phyloP scores from a whole-genome alignment of 768 basidiomycete genomes.

The Tephrocybe sp. region DNA sequence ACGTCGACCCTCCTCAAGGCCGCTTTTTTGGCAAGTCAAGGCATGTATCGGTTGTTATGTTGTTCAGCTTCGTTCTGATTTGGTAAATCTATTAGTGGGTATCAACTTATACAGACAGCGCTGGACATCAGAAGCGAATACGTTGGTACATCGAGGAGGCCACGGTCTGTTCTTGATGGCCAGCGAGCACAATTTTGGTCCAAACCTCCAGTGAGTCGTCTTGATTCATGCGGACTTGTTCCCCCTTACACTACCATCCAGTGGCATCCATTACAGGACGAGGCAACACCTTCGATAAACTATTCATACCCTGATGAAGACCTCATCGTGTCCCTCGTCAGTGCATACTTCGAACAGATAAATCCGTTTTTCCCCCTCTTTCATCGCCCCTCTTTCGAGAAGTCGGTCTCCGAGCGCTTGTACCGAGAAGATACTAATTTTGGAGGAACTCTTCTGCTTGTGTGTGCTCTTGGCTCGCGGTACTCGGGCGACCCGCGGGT shows the following conservation, averaged over 20 bases:
- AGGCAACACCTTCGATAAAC: conserved; percentile 20
- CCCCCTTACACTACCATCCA: conserved; percentile 8
- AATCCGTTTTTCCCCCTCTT: conserved; percentile 66
- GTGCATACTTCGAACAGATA: conserved; percentile 61
- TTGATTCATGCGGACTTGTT: too few species aligned
- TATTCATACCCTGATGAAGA: conserved; percentile 54
- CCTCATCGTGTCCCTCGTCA: conserved; percentile 53
- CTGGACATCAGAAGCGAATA: conserved; percentile 57
- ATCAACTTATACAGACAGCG: conserved; percentile 52
- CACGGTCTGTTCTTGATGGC: conserved; percentile 23
- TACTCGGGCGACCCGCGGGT: conserved; percentile 64
- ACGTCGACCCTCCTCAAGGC: conserved; percentile 35
- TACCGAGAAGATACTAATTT: conserved; percentile 54
- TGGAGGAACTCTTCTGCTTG: conserved; percentile 50
- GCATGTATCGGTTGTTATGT: conserved; percentile 16
- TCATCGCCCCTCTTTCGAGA: conserved; percentile 70
- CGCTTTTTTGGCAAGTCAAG: conserved; percentile 53
- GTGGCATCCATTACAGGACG: conserved; percentile 32
- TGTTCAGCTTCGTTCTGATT: not conserved
- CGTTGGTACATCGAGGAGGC: conserved; percentile 33
- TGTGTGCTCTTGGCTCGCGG: conserved; percentile 69
- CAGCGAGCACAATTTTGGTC: conserved; percentile 53
- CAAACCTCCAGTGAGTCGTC: conserved; percentile 10
- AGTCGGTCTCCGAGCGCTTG: conserved; percentile 43
- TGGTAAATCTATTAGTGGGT: conserved; percentile 35